These are phyloP conservation scores for Lunularia cruciata DNA, from an alignment of 225 moss, liverwort and hornwort species.

Conservation along the genomic window DNA sequence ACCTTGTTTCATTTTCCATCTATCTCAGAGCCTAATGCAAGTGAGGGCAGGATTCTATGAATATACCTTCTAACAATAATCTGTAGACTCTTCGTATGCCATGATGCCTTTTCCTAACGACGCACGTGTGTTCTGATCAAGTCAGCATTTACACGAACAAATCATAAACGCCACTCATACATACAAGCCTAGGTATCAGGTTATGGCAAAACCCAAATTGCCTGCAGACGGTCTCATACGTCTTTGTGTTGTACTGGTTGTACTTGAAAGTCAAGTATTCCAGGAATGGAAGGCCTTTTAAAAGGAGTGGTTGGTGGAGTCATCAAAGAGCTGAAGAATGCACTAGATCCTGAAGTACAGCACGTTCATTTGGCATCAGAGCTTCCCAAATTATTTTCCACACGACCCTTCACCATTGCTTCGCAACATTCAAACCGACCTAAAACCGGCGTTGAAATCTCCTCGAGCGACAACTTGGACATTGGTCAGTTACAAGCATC, in stretches of 20 bases:
- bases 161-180: too few species aligned
- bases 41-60: too few species aligned
- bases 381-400: slow-evolving; percentile 69
- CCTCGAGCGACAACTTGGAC: slow-evolving; percentile 53
- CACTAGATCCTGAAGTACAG: slow-evolving; percentile 56
- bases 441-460: slow-evolving; percentile 53
- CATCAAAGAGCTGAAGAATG: slow-evolving; percentile 67
- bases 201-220: too few species aligned
- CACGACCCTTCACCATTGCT: slow-evolving; percentile 60
- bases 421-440: slow-evolving; percentile 39
- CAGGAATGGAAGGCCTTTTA: slow-evolving; percentile 59
- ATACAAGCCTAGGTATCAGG: too few species aligned
- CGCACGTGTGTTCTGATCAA: too few species aligned
- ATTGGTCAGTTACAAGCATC: slow-evolving; percentile 50
- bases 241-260: background rate
- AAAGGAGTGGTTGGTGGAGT: slow-evolving; percentile 50
- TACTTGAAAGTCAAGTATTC: slow-evolving; percentile 36
- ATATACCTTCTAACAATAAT: too few species aligned
- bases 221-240: too few species aligned
- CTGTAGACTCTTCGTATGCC: too few species aligned
- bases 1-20: too few species aligned
- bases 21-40: too few species aligned
- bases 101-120: too few species aligned
- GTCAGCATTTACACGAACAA: too few species aligned
- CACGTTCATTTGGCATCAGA: slow-evolving; percentile 64